Percentiles rank a stretch among this genome's conserved stretches.
Evolutionary conservation across 192 early-diverging fungal genomes (phyloP).

Genomic region (Dissophora ornata): DNA sequence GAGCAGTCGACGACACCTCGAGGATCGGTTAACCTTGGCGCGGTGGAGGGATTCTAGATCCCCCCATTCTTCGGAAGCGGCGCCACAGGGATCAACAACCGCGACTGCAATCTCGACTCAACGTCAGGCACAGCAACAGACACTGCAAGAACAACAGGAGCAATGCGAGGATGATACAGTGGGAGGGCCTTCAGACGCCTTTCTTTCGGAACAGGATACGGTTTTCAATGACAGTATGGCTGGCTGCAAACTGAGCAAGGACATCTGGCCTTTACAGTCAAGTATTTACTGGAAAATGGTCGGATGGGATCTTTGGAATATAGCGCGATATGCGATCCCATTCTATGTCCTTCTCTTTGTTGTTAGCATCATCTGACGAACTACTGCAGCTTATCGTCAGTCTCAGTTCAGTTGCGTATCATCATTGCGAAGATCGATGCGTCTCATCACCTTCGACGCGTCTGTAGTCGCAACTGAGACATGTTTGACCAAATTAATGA

Average conservation of each 20-base stretch:
- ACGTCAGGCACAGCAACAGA: too few species aligned
- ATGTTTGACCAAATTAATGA: too few species aligned
- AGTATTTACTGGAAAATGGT: slow-evolving; percentile 29
- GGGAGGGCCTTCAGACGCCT: background rate
- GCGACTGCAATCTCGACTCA: slow-evolving; percentile 6
- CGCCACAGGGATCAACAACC: slow-evolving; percentile 14
- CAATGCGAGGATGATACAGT: background rate
- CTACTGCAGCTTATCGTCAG: too few species aligned
- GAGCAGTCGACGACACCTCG: background rate
- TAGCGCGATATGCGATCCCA: slow-evolving; percentile 20
- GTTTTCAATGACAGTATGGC: background rate
- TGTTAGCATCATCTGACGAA: slow-evolving; percentile 25
- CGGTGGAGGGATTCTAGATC: slow-evolving; percentile 18
- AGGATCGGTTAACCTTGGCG: background rate
- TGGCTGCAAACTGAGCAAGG: background rate
- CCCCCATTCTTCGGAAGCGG: background rate
- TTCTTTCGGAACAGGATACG: background rate
- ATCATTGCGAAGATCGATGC: too few species aligned
- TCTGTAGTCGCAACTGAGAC: too few species aligned
- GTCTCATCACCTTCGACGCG: too few species aligned
- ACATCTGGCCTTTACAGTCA: slow-evolving; percentile 5
- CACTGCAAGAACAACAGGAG: background rate
- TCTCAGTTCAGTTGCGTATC: too few species aligned
- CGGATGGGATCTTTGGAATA: slow-evolving; percentile 35
- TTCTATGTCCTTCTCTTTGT: slow-evolving; percentile 31